Percentiles rank a stretch among this genome's conserved stretches.
These are phyloP conservation scores for Gymnopilus junonius DNA, from an alignment of 768 basidiomycete species.

Conservation along the genomic window DNA sequence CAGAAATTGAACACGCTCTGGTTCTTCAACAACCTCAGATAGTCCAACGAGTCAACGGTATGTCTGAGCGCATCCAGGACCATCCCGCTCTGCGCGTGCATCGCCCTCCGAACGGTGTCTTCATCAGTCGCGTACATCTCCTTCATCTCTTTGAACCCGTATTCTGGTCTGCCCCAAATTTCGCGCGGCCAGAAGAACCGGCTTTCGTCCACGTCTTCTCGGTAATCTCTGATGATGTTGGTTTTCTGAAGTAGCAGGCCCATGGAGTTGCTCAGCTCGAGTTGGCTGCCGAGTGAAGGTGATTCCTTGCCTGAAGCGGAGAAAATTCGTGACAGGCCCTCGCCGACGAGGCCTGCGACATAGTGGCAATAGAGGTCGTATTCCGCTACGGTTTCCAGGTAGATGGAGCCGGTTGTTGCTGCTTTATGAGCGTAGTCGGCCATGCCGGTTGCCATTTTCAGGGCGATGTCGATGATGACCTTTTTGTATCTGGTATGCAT, in stretches of 20 bases:
- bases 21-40: constrained; percentile 83
- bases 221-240: constrained; percentile 95
- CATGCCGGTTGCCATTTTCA: constrained; percentile 95
- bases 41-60: constrained; percentile 87
- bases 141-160: constrained; percentile 62
- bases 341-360: constrained; percentile 96
- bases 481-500: constrained; percentile 59
- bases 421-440: constrained; percentile 92
- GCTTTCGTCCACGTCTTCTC: constrained; percentile 85
- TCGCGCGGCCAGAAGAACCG: constrained; percentile 95
- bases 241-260: constrained; percentile 96
- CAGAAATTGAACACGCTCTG: constrained; percentile 96
- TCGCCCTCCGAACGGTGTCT: constrained; percentile 63
- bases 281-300: constrained; percentile 72
- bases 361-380: constrained; percentile 99
- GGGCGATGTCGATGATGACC: constrained; percentile 81
- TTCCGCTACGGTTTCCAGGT: constrained; percentile 77
- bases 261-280: constrained; percentile 92
- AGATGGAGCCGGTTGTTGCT: constrained; percentile 67
- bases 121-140: constrained; percentile 56
- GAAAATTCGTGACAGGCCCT: constrained; percentile 90
- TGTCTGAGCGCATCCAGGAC: constrained; percentile 87
- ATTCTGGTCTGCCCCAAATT: constrained; percentile 69
- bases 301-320: constrained; percentile 85
- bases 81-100: constrained; percentile 89